Percentiles rank a stretch among this genome's conserved stretches.
Evolutionary conservation across 1,139 yeast genomes (phyloP).

Genomic region (Scheffersomyces illinoinensis): DNA sequence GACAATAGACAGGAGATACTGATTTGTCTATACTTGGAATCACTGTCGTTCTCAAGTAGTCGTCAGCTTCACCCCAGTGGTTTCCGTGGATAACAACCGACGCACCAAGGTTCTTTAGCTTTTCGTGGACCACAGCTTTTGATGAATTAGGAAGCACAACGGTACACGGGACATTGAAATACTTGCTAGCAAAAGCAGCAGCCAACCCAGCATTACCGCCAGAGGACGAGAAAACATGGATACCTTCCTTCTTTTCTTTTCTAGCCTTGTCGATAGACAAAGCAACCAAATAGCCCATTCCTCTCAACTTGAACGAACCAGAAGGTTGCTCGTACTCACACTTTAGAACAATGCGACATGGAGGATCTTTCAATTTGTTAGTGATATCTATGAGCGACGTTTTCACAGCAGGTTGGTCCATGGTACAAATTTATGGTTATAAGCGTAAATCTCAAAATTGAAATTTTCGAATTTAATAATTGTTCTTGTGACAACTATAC

Average conservation of each 20-base stretch:
- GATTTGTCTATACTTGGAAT: slow-evolving; percentile 13
- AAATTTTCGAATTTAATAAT: not conserved
- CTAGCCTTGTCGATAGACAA: slow-evolving; percentile 21
- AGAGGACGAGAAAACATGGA: slow-evolving; percentile 40
- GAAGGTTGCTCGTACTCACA: slow-evolving; percentile 44
- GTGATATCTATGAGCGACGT: slow-evolving; percentile 34
- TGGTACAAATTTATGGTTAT: not conserved
- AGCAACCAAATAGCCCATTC: slow-evolving; percentile 37
- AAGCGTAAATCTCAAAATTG: not conserved
- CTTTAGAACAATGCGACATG: slow-evolving; percentile 35
- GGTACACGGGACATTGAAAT: slow-evolving; percentile 31
- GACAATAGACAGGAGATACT: slow-evolving; percentile 35
- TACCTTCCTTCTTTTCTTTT: slow-evolving; percentile 11
- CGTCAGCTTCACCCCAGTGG: slow-evolving; percentile 41
- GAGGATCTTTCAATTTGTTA: slow-evolving; percentile 22
- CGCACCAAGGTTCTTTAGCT: slow-evolving; percentile 29
- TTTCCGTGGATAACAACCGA: slow-evolving; percentile 32
- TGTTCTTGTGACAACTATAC: not conserved
- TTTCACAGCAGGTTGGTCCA: slow-evolving; percentile 16
- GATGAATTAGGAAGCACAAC: slow-evolving; percentile 39
- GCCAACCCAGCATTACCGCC: slow-evolving; percentile 52
- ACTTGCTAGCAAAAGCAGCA: slow-evolving; percentile 38
- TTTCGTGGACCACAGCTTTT: slow-evolving; percentile 25
- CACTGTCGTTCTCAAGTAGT: slow-evolving; percentile 23
- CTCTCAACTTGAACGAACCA: slow-evolving; percentile 42